These are phyloP conservation scores for Bipolaris sorokiniana DNA, from an alignment of 2,329 filamentous ascomycete species.

Conservation along the genomic window DNA sequence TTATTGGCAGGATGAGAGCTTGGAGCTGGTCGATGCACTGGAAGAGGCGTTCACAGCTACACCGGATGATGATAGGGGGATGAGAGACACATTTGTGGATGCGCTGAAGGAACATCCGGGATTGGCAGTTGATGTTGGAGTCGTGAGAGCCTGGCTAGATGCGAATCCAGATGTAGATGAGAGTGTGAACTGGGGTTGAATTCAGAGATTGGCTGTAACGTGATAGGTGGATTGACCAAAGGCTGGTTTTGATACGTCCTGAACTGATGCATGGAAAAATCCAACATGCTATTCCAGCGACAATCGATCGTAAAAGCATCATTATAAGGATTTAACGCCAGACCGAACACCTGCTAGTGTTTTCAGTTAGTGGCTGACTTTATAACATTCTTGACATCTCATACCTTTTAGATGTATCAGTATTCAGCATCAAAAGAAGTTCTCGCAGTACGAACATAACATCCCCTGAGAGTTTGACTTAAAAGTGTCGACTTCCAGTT, in stretches of 20 bases:
- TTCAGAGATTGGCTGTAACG: not conserved
- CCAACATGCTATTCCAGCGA: not conserved
- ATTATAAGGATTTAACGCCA: too few species aligned
- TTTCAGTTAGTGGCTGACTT: too few species aligned
- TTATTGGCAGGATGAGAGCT: slow-evolving; percentile 10
- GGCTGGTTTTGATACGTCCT: not conserved
- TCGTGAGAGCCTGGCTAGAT: slow-evolving; percentile 14
- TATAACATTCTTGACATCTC: too few species aligned
- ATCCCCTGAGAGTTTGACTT: too few species aligned
- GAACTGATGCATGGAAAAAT: not conserved
- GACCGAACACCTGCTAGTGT: too few species aligned
- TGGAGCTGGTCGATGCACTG: slow-evolving; percentile 8
- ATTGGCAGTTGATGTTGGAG: slow-evolving; percentile 12
- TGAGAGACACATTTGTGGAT: not conserved
- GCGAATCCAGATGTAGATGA: slow-evolving; percentile 6
- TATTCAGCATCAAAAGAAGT: too few species aligned
- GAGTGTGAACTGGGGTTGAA: slow-evolving; percentile 8
- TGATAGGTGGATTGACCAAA: not conserved
- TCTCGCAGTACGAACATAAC: too few species aligned
- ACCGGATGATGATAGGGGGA: slow-evolving; percentile 8
- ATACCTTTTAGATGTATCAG: too few species aligned
- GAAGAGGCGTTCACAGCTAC: slow-evolving; percentile 11
- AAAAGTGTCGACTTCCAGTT: too few species aligned
- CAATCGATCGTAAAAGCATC: too few species aligned
- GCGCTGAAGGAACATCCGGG: slow-evolving; percentile 1